These are phyloP conservation scores for Aspergillus bertholletiae DNA, from an alignment of 495 filamentous ascomycete genomes.

Conservation along the genomic window DNA sequence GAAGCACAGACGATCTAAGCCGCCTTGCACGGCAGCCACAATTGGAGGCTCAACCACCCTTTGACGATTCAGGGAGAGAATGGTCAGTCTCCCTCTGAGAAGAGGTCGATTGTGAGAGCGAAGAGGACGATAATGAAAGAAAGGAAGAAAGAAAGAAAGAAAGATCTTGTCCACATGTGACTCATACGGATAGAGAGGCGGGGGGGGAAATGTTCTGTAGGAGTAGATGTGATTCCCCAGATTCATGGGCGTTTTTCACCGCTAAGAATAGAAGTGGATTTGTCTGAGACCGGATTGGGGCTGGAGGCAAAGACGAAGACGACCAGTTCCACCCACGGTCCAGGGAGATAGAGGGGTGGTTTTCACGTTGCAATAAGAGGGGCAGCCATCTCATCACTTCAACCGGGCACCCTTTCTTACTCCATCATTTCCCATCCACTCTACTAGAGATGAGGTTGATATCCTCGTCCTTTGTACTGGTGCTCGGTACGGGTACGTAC, in stretches of 20 bases:
- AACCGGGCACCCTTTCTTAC: background rate
- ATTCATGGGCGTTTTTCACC: background rate
- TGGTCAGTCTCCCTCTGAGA: background rate
- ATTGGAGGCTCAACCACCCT: background rate
- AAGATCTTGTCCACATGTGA: background rate
- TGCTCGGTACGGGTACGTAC: too few species aligned
- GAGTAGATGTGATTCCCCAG: background rate
- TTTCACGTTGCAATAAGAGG: background rate
- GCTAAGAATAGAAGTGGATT: constrained; percentile 9
- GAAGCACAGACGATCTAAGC: background rate
- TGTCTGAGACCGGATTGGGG: background rate
- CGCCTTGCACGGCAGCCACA: background rate
- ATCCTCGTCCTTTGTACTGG: too few species aligned
- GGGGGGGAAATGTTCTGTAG: too few species aligned
- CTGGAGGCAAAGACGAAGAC: background rate
- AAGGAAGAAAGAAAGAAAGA: background rate
- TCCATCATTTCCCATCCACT: too few species aligned
- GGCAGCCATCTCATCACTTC: background rate
- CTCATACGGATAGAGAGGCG: too few species aligned
- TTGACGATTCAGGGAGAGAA: background rate
- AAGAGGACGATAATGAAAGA: background rate
- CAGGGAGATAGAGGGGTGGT: background rate
- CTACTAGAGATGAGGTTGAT: too few species aligned
- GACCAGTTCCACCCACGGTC: background rate
- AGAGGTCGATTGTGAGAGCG: background rate